phyloP scores from a whole-genome alignment of 805 yeast species.

The Blastobotrys muscicola region DNA sequence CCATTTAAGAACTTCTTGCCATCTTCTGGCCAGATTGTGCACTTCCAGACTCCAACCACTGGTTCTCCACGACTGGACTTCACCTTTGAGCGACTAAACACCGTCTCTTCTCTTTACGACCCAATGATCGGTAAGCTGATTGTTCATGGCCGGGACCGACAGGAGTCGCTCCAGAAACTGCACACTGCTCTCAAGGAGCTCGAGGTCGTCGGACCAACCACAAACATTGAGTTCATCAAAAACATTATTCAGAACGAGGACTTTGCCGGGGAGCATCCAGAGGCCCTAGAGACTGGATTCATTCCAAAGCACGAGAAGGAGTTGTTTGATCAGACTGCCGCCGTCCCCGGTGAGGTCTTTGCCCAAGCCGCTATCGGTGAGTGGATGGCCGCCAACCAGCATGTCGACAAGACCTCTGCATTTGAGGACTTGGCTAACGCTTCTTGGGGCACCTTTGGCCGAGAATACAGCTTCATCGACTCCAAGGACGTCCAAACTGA shows the following conservation, averaged over 20 bases:
- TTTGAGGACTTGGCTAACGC: slow-evolving; percentile 2
- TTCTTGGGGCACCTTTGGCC: background rate
- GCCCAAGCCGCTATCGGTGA: slow-evolving; percentile 25
- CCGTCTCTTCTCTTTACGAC: slow-evolving; percentile 25
- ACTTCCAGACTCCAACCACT: slow-evolving; percentile 18
- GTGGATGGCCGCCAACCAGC: slow-evolving; percentile 7
- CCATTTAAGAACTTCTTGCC: slow-evolving; percentile 26
- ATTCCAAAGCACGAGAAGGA: slow-evolving; percentile 20
- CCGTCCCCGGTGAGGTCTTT: slow-evolving; percentile 16
- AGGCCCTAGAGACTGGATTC: slow-evolving; percentile 25
- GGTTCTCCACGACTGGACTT: slow-evolving; percentile 24
- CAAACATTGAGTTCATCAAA: slow-evolving; percentile 26
- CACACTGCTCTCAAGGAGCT: slow-evolving; percentile 21
- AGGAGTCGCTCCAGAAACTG: slow-evolving; percentile 23
- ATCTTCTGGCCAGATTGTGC: slow-evolving; percentile 23
- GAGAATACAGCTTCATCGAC: background rate
- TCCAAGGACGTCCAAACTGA: background rate
- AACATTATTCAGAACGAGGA: slow-evolving; percentile 19
- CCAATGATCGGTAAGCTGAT: slow-evolving; percentile 28
- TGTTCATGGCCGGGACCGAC: slow-evolving; percentile 21
- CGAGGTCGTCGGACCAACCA: slow-evolving; percentile 26
- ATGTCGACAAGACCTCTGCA: slow-evolving; percentile 7
- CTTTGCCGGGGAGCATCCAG: slow-evolving; percentile 22
- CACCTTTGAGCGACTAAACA: slow-evolving; percentile 20
- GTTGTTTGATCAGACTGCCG: slow-evolving; percentile 10